Evolutionary conservation across 1,284 basidiomycete species (phyloP), one percentile per base, ranked within the genome.

Genomic region (Cutaneotrichosporon sp.): DNA sequence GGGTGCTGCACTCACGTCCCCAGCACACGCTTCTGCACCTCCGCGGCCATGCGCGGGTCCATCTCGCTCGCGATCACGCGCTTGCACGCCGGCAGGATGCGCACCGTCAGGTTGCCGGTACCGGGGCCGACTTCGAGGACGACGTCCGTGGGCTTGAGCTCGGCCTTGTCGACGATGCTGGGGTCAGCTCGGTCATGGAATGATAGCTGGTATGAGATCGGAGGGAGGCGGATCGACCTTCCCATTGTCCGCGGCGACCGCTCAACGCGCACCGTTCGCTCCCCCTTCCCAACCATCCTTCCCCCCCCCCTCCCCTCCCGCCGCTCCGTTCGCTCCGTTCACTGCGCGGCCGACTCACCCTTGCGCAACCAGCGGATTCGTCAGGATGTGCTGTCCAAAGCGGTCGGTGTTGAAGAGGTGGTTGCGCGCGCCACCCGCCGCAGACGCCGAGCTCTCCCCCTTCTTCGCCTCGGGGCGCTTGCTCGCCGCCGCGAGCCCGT

Each of bases 31-130:
- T 99, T 99, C 61, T 91, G 91, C 59, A 99, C 85, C 78, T 99
- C 95, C 51, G 94, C 94, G 20, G 95, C 95, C 95, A 99, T 98
- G 42, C 97, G 87, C 67, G 97, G 97, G 77, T 99, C 97, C 92
- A 98, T 97, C 79, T 99, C 97, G 31, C 98, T 88, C 1, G 94
- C 95, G 0, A 90, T 91, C 31, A 92, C 88, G 82, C 90, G 89
- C 75, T 95, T 95, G 65, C 91, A 91, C 79, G 94, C 90, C 72
- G 97, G 92, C 42, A 99, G 82, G 67, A 99, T 99, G 71, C 90
- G 84, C 18, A 97, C 89, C 0, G 97, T 99, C 74, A 99, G 79
- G 77, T 99, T 99, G 68, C 97, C 97, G 2, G 97, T 99, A 81
- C 97, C 97, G 13, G 97, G 97, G 75, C 95, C 97, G 57, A 99